Evolutionary conservation across 257 asterid genomes (phyloP), one percentile per base, ranked within the genome.

Genomic region (Scutellaria galericulata): DNA sequence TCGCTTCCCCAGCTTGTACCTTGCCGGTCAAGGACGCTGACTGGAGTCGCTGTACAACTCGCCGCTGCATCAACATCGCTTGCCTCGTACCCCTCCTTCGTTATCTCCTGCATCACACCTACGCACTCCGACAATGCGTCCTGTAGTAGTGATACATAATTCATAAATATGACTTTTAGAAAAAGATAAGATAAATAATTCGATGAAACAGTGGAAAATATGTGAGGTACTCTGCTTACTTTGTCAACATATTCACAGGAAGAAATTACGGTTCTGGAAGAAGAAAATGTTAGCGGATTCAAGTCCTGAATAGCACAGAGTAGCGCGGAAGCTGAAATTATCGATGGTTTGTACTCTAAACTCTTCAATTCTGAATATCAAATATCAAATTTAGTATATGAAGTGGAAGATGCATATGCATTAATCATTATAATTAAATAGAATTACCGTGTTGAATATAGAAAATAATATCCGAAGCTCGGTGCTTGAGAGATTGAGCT

Each of bases 261-360:
- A 40, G 77, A 80, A 70, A 86, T 75, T 47, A 67, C 71, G 42
- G 69, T 68, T 72, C 35, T 9, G 70, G 77, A 80, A n/a, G 86
- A 83, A 35, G 84, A 42, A 52, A 75, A 67, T 24, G 71, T 37
- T 40, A 40, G 50, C 41, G 86, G 87, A 71, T 72, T 68, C 57
- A 82, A 75, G 62, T 80, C 86, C 9, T 69, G 80, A 75, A 81
- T 48, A 12, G 86, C 88, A 40, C 82, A 72, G 37, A 88, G 87
- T 64, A 88, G 74, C 35, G 89, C 88, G 8, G 94, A 85, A 71
- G 88, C 94, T 70, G 89, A 83, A 7, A 84, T 61, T 66, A 64
- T 68, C 9, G 94, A 88, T 22, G 91, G 90, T 56, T 85, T 83
- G 24, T 75, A 71, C 82, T 82, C 82, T 5, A 73, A 73, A 73